Conservation (phyloP, 352 stramenopile species). For the Phytophthora parvispora region DNA sequence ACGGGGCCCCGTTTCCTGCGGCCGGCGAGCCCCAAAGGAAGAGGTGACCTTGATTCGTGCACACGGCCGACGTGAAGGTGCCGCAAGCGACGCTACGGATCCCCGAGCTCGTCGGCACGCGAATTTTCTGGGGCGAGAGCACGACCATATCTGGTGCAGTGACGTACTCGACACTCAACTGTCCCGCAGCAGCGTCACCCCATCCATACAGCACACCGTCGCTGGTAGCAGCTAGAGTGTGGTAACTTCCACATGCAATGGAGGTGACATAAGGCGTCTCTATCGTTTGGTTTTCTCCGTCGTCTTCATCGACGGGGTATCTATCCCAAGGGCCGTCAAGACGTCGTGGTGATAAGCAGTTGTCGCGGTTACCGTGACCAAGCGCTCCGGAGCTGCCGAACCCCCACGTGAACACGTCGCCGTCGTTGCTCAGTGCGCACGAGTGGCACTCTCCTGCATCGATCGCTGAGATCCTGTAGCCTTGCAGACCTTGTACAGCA, state of each 20-base stretch:
- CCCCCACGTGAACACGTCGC: constrained; percentile 88
- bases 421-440: constrained; percentile 62
- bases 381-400: constrained; percentile 88
- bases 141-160: constrained; percentile 66
- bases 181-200: constrained; percentile 79
- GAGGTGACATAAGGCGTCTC: constrained; percentile 24
- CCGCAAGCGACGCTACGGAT: constrained; percentile 68
- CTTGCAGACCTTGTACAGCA: constrained; percentile 42
- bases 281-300: constrained; percentile 8
- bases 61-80: constrained; percentile 71
- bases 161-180: constrained; percentile 68
- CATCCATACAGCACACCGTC: constrained; percentile 77
- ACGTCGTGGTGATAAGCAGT: constrained; percentile 51
- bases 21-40: constrained; percentile 80
- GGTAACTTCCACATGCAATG: constrained; percentile 81
- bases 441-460: constrained; percentile 90
- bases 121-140: constrained; percentile 56
- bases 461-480: constrained; percentile 51
- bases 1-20: constrained; percentile 69
- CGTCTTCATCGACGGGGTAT: constrained; percentile 11
- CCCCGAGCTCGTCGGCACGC: constrained; percentile 15
- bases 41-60: constrained; percentile 62
- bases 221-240: constrained; percentile 68
- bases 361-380: constrained; percentile 70
- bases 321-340: constrained; percentile 48